A percentile compares a stretch with the other conserved stretches of the same genome.
phyloP scores from a whole-genome alignment of 148 eudicot species.

The Cornus suecica region DNA sequence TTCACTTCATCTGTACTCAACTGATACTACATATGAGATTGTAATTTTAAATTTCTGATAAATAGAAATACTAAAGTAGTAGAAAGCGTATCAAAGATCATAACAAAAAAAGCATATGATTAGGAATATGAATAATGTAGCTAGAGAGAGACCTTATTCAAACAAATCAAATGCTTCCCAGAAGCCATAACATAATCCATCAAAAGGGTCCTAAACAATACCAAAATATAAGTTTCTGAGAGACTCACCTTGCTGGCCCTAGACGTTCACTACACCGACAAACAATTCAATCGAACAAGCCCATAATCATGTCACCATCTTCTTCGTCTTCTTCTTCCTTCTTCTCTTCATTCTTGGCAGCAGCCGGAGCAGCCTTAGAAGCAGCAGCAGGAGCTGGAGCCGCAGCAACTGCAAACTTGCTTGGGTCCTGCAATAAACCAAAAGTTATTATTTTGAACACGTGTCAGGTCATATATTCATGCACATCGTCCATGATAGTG shows the following conservation, averaged over 20 bases:
- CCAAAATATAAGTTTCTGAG: neutral
- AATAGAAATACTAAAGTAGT: neutral
- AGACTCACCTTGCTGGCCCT: neutral
- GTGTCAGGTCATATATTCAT: no score
- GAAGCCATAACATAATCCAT: neutral
- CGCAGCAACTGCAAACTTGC: conserved; percentile 45
- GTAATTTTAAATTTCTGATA: no score
- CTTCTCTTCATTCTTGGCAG: conserved; percentile 31
- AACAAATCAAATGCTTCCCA: neutral
- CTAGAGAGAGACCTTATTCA: neutral
- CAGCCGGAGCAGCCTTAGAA: conserved; percentile 12
- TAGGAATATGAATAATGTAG: neutral
- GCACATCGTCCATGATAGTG: no score
- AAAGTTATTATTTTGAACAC: no score
- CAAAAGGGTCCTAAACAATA: neutral
- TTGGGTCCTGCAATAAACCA: conserved; percentile 34
- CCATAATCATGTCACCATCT: conserved; percentile 30
- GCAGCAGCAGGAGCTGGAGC: conserved; percentile 25
- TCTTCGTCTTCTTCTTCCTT: conserved; percentile 43
- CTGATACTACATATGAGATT: no score
- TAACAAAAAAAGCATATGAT: neutral
- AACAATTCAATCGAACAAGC: conserved; percentile 37
- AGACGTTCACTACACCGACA: neutral
- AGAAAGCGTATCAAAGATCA: neutral
- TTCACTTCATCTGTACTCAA: no score